Evolutionary conservation across 768 basidiomycete genomes (phyloP).

Genomic region (Lanmaoa rubissima): DNA sequence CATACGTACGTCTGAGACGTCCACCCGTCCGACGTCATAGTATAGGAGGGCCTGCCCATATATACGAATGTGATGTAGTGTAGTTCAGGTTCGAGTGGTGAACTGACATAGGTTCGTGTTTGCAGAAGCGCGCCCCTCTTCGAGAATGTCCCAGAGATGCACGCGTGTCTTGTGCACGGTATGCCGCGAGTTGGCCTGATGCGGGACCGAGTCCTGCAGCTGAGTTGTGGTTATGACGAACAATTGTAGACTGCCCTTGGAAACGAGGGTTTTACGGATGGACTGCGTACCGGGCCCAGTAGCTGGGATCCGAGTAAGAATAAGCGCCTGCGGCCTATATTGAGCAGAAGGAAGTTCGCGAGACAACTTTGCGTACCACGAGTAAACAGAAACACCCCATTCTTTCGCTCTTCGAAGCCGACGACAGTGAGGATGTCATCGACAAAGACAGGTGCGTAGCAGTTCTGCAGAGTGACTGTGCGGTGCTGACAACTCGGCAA

Average conservation of each 20-base stretch:
- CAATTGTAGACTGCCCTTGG: no score
- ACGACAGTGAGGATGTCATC: not conserved
- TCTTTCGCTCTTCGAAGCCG: not conserved
- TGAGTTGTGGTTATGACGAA: not conserved
- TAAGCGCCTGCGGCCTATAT: not conserved
- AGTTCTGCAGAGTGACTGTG: not conserved
- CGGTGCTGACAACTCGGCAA: not conserved
- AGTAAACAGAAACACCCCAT: not conserved
- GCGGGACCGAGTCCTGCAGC: no score
- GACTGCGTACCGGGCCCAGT: not conserved
- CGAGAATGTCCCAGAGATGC: no score
- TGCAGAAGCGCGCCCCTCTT: no score
- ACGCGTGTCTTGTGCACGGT: no score
- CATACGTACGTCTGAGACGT: not conserved
- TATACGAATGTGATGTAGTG: no score
- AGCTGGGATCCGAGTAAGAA: not conserved
- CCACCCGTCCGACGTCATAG: not conserved
- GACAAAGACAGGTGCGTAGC: not conserved
- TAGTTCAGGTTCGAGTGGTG: no score
- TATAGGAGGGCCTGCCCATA: not conserved
- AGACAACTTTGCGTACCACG: no score
- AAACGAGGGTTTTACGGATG: no score
- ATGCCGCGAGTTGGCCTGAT: no score
- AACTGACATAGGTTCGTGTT: no score
- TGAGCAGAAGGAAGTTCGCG: not conserved